Conservation (phyloP, 495 filamentous ascomycete genomes). For the Cercophora newfieldiana region DNA sequence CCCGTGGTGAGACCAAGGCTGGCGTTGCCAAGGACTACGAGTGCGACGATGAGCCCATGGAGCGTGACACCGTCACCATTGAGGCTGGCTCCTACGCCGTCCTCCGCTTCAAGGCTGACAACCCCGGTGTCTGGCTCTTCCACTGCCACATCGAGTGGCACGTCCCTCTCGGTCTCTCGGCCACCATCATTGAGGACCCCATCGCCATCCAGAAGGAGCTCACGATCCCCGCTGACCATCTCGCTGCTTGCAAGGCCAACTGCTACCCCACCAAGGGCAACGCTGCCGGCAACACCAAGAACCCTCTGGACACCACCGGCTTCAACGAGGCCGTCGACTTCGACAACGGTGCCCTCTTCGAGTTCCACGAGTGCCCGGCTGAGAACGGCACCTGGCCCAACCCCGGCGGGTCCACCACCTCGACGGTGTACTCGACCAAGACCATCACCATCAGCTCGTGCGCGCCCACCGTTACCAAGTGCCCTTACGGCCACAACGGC, state of each 20-base stretch:
- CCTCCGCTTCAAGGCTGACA: constrained; percentile 66
- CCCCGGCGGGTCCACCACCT: constrained; percentile 11
- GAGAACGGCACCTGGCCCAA: constrained; percentile 8
- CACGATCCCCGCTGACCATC: constrained; percentile 61
- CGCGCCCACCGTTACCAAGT: constrained; percentile 55
- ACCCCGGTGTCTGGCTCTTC: constrained; percentile 76
- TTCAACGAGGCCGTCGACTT: not conserved
- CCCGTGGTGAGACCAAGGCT: constrained; percentile 45
- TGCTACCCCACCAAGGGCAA: constrained; percentile 50
- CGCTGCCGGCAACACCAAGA: constrained; percentile 62
- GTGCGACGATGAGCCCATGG: constrained; percentile 50
- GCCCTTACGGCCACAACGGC: constrained; percentile 42
- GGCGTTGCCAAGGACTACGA: constrained; percentile 45
- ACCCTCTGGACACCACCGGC: constrained; percentile 58
- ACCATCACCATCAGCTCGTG: constrained; percentile 43
- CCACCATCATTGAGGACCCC: constrained; percentile 65
- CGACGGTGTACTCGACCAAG: constrained; percentile 23
- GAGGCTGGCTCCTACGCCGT: constrained; percentile 60
- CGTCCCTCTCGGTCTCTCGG: constrained; percentile 64
- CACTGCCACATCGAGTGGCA: constrained; percentile 74
- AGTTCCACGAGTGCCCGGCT: not conserved
- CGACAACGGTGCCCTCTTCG: constrained; percentile 1
- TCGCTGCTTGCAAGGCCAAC: constrained; percentile 54
- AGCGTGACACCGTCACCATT: constrained; percentile 59
- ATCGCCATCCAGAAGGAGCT: constrained; percentile 56